Evolutionary conservation across 2,329 filamentous ascomycete genomes (phyloP), one percentile per base, ranked within the genome.

Genomic region (Ascochyta rabiei): DNA sequence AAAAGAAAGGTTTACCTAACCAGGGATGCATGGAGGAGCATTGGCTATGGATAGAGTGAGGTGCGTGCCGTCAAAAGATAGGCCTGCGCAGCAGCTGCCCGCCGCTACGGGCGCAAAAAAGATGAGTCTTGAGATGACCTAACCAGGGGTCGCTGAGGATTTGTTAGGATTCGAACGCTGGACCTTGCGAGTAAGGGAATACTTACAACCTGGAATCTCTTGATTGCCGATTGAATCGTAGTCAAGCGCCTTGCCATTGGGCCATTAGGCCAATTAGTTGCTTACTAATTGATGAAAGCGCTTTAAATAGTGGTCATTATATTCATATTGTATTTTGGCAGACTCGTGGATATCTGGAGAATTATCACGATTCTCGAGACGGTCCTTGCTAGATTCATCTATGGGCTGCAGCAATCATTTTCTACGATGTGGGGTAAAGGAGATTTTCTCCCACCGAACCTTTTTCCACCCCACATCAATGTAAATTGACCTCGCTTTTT

Each of bases 221-320:
- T 68, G 65, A 68, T 68, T 21, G 41, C 59, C 18, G 41, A 28
- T 34, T 4, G 12, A 53, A 67, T 80, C 80, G 80, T 81, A 82
- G 80, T 82, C 80, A 82, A 81, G 78, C 80, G 79, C 80, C 80
- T 82, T 82, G 79, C 80, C 80, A 82, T 82, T 82, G 79, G 80
- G 80, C 80, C 80, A 82, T 66, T 65, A 62, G 67, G 62, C 69
- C 69, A 53, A 45, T 44, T 28, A 48, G 41, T 41, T 46, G 46
- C 41, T 55, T 33, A 49, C 40, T 50, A 45, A 50, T 56, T 50
- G 53, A 56, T 56, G 24, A 6, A 30, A n/a, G 2, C 0, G 4
- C 23, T 0, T 1, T 1, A 6, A 3, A 15, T 38, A 18, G 9
- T 1, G 1, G 6, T 6, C 13, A 16, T 6, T 34, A 34, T 34